A percentile compares a stretch with the other conserved stretches of the same genome.
Conservation (phyloP, 148 eudicot genomes). For the Heliamphora exappendiculata region DNA sequence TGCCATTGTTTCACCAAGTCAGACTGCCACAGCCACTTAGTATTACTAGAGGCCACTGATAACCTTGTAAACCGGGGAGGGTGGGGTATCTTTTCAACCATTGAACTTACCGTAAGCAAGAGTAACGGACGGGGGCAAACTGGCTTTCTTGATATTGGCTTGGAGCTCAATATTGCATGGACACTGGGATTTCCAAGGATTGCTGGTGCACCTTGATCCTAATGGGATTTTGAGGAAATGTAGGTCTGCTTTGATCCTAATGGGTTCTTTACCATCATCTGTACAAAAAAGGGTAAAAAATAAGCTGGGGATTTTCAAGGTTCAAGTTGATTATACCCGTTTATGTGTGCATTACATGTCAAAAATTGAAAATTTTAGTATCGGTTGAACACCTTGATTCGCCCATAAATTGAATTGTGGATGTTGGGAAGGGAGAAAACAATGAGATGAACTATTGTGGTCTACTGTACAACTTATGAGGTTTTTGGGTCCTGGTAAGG, state of each 20-base stretch:
- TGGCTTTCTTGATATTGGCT: neutral
- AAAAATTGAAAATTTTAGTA: neutral
- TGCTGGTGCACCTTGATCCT: neutral
- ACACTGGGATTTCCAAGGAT: neutral
- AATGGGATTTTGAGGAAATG: neutral
- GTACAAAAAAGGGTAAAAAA: neutral
- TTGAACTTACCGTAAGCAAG: neutral
- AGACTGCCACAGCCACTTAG: neutral
- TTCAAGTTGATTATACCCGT: neutral
- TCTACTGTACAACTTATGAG: neutral
- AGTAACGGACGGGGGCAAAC: neutral
- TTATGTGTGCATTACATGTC: neutral
- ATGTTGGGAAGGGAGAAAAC: neutral
- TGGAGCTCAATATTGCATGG: neutral
- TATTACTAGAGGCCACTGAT: neutral
- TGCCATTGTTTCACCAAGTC: neutral
- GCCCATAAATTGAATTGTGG: neutral
- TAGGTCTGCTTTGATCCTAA: neutral
- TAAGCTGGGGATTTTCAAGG: neutral
- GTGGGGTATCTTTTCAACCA: neutral
- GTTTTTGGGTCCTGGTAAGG: neutral
- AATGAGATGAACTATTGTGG: neutral
- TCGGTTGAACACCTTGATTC: neutral
- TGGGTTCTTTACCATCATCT: constrained; percentile 1
- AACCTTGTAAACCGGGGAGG: too few relatives aligned